Conservation (phyloP, 1,284 basidiomycete genomes). For the Rhodotorula sp. region DNA sequence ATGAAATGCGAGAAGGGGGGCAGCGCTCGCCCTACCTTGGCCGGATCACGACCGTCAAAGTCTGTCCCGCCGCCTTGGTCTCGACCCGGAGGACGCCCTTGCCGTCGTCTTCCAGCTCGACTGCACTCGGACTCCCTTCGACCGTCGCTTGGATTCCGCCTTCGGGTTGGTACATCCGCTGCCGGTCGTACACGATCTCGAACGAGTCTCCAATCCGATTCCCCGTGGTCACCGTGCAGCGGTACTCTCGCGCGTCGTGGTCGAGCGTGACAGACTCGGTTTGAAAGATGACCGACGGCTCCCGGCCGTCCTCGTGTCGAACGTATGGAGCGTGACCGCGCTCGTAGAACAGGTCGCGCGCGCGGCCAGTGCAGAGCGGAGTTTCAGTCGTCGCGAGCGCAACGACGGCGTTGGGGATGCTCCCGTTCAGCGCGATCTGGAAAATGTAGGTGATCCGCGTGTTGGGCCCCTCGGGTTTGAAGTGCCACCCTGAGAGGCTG, state of each 20-base stretch:
- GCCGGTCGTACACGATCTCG: constrained; percentile 22
- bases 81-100: constrained; percentile 7
- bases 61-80: constrained; percentile 7
- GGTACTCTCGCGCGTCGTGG: constrained; percentile 1
- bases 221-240: constrained; percentile 24
- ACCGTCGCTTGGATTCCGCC: constrained; percentile 9
- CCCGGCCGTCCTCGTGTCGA: constrained; percentile 1
- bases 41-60: constrained; percentile 4
- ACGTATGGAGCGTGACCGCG: constrained; percentile 23
- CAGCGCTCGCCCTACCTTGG: constrained; percentile 9
- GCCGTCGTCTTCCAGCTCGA: constrained; percentile 20
- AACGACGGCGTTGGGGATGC: constrained; percentile 21
- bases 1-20: background rate
- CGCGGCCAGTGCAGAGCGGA: constrained; percentile 22
- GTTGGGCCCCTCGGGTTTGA: constrained; percentile 8
- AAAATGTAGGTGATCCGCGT: constrained; percentile 20
- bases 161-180: constrained; percentile 17
- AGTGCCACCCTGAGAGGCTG: constrained; percentile 23
- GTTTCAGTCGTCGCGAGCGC: constrained; percentile 22
- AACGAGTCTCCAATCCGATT: constrained; percentile 7
- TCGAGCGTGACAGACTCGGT: constrained; percentile 12
- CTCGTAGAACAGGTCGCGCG: constrained; percentile 11
- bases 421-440: constrained; percentile 20
- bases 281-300: constrained; percentile 24
- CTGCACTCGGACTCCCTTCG: background rate